Base-by-base conservation (phyloP, 192 early-diverging fungal genomes). In the Irineochytrium annulatum region DNA sequence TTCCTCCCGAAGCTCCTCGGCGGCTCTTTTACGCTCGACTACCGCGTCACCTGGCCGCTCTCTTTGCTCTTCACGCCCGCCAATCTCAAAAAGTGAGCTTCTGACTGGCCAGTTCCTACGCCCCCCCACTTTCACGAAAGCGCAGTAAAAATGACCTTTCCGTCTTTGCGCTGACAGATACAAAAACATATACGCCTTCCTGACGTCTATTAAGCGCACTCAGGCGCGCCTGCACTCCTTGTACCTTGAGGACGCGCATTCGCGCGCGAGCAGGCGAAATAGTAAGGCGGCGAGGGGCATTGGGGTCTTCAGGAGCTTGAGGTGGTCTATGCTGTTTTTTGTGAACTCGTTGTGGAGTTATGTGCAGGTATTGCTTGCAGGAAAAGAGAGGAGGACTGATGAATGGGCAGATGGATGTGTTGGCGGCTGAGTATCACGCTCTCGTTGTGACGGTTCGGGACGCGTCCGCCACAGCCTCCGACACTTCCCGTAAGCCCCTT, bases 351-450 rank as follows among this genome's bases (percentile, higher is more conserved):
- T 90, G 27, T 90, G 88, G 86, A 67, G 68, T 3, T 86, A 88
- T 70, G 60, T 87, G 4, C 88, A 90, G 81, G 87, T 89, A 48
- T n/a, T n/a, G n/a, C n/a, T n/a, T n/a, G n/a, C n/a, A n/a, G n/a
- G n/a, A n/a, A n/a, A n/a, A n/a, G n/a, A n/a, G n/a, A n/a, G n/a
- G n/a, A n/a, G n/a, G n/a, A n/a, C n/a, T n/a, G n/a, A n/a, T n/a
- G n/a, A n/a, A n/a, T n/a, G n/a, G n/a, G n/a, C 34, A 75, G 68
- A 69, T 70, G 61, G 68, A 77, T 46, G 61, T 77, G 13, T 29
- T 77, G 1, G 70, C 72, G 41, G 17, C 71, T 11, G 57, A 58
- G 22, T 63, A 54, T 49, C 63, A 66, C 11, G 27, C 26, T 24
- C 35, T 77, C 0, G 19, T 63, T 19, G 6, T 2, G 32, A 31